phyloP scores from a whole-genome alignment of 2,329 filamentous ascomycete genomes.

The Pseudogymnoascus verrucosus region DNA sequence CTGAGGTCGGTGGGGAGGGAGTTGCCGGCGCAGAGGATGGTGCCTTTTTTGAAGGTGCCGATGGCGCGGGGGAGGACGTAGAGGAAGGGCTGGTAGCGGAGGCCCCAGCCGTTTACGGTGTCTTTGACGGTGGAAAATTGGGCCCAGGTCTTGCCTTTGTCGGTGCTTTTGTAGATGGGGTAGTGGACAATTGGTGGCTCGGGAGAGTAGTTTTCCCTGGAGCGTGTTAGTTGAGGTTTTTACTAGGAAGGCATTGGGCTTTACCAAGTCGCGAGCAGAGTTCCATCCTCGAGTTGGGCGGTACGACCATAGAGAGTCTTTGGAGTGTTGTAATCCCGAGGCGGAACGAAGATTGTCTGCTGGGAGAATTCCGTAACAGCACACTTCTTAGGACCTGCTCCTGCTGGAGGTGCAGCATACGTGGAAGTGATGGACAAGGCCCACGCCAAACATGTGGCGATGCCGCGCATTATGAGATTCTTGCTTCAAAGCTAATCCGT shows the following conservation, averaged over 20 bases:
- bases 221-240: not conserved
- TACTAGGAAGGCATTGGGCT: not conserved
- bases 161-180: conserved; percentile 45
- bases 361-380: conserved; percentile 18
- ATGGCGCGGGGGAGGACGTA: conserved; percentile 53
- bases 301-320: conserved; percentile 29
- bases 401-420: not conserved
- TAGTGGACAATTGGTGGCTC: conserved; percentile 44
- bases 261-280: conserved; percentile 42
- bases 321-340: conserved; percentile 24
- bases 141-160: conserved; percentile 52
- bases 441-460: not conserved
- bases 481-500: not conserved
- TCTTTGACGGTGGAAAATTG: conserved; percentile 57
- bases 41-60: conserved; percentile 52
- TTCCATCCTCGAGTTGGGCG: conserved; percentile 29
- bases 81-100: conserved; percentile 62
- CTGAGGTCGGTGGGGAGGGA: conserved; percentile 43
- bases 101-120: conserved; percentile 53
- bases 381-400: not conserved
- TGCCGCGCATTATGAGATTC: not conserved
- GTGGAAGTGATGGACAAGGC: not conserved
- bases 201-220: conserved; percentile 43
- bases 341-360: conserved; percentile 24
- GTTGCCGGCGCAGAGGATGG: conserved; percentile 47